Evolutionary conservation across 1,139 yeast species (phyloP), one percentile per base, ranked within the genome.

Genomic region (Scheffersomyces segobiensis): DNA sequence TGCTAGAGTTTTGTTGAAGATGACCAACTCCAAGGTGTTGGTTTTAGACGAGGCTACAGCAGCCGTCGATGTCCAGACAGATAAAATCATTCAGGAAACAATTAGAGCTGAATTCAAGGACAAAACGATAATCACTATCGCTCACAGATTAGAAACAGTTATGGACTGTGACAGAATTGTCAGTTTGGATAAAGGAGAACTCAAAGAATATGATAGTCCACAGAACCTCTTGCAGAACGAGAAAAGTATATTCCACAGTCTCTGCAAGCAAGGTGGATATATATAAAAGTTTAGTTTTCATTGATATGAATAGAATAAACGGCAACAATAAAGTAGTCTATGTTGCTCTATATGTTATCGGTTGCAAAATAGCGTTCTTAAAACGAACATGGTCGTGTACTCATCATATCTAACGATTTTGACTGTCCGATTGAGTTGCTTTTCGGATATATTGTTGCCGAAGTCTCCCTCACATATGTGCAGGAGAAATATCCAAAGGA

Each of bases 41-140:
- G 84, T 91, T 20, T 74, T 91, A 53, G 96, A 91, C 68, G 97
- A 91, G 72, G 96, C 96, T 0, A 91, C 96, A 0, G 93, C 96
- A 0, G 89, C 95, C 2, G 93, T 91, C 42, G 97, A 91, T 70
- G 86, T 88, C 20, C 89, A 88, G 67, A 91, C 96, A 0, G 96
- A 90, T 66, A 82, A 82, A 62, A 81, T 89, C 57, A 85, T 90
- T 56, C 96, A 90, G 72, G 85, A 86, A 61, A 89, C 96, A 0
- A 89, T 91, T 51, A 78, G 93, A 58, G 68, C 73, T 1, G 87
- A 86, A 66, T 89, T 90, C 69, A 77, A 74, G 54, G 81, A 87
- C 61, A 82, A 88, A 66, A 90, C 96, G 0, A 89, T 90, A 59
- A 73, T 91, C 54, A 89, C 96, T 0, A 89, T 91, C 65, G 97